Conservation (phyloP, 257 asterid species). For the Rubia yunnanensis region DNA sequence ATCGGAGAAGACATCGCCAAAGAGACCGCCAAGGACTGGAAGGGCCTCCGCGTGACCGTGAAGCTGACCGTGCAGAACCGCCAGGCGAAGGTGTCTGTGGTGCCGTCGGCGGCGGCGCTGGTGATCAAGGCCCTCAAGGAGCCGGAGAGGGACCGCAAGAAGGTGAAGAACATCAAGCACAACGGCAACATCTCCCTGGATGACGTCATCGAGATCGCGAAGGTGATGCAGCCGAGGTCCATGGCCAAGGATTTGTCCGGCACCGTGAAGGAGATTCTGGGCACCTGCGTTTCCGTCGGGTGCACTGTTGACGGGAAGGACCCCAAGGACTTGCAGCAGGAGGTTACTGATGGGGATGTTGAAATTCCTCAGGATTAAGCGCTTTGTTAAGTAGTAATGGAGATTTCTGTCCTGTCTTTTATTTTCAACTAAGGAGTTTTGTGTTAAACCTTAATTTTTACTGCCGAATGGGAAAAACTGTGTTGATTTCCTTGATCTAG, state of each 20-base stretch:
- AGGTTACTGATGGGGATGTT: slow-evolving; percentile 51
- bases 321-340: slow-evolving; percentile 69
- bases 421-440: slow-evolving; percentile 3
- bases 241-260: slow-evolving; percentile 66
- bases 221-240: slow-evolving; percentile 45
- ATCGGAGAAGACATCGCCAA: slow-evolving; percentile 68
- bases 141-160: slow-evolving; percentile 65
- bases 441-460: background rate
- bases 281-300: slow-evolving; percentile 64
- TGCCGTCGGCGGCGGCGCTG: slow-evolving; percentile 64
- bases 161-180: slow-evolving; percentile 60
- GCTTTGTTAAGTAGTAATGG: background rate
- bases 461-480: background rate
- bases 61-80: slow-evolving; percentile 65
- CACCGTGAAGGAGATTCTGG: slow-evolving; percentile 64
- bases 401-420: background rate
- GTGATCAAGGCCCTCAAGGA: slow-evolving; percentile 69
- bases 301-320: slow-evolving; percentile 65
- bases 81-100: slow-evolving; percentile 62
- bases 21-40: slow-evolving; percentile 76
- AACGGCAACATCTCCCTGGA: slow-evolving; percentile 57
- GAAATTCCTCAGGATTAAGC: slow-evolving; percentile 48
- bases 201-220: slow-evolving; percentile 63
- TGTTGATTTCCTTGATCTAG: background rate
- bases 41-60: slow-evolving; percentile 72